Evolutionary conservation across 257 asterid genomes (phyloP).

Genomic region (Solanum corneliomulleri): DNA sequence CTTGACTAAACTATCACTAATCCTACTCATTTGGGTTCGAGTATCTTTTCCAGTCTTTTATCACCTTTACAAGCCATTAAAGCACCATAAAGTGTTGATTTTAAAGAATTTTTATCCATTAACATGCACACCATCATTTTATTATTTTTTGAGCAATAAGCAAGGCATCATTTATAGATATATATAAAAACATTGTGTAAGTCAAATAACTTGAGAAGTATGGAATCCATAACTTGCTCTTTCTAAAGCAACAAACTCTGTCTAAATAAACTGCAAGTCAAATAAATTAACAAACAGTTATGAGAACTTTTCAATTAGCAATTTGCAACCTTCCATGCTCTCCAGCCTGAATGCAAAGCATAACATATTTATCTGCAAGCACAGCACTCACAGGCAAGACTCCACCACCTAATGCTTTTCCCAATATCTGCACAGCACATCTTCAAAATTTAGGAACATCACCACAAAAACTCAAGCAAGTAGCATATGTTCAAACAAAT

Average conservation of each 20-base stretch:
- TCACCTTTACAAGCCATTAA: neutral
- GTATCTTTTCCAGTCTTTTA: neutral
- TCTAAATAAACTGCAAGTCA: neutral
- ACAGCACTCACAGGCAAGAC: conserved; percentile 92
- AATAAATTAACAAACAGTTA: neutral
- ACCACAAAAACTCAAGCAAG: neutral
- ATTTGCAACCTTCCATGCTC: conserved; percentile 89
- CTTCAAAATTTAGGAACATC: neutral
- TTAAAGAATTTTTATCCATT: neutral
- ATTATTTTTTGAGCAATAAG: neutral
- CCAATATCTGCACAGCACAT: conserved; percentile 51
- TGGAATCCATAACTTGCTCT: neutral
- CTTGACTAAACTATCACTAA: neutral
- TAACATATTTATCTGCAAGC: conserved; percentile 85
- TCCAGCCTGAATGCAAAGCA: conserved; percentile 97
- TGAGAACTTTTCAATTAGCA: neutral
- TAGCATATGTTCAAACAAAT: neutral
- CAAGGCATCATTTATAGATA: neutral
- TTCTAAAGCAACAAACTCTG: neutral
- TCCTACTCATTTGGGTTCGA: neutral
- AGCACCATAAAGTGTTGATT: neutral
- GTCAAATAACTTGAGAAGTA: neutral
- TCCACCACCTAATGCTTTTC: conserved; percentile 98
- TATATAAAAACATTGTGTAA: neutral
- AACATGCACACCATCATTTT: neutral